Conservation (phyloP, 306 rosid species). For the Lathyrus oleraceus region DNA sequence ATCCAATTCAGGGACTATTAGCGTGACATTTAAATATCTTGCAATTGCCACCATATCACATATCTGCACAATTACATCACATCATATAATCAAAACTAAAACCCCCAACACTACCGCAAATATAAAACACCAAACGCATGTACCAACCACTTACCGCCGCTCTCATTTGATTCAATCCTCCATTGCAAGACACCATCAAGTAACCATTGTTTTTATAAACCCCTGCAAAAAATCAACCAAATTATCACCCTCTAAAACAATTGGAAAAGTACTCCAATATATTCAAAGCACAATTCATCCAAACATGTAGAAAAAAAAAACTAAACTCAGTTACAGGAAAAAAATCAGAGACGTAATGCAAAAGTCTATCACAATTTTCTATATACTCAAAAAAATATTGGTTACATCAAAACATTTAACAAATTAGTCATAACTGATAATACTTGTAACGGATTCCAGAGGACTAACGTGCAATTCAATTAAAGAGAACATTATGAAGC, state of each 20-base stretch:
- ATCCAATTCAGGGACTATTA: conserved; percentile 90
- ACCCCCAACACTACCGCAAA: conserved; percentile 5
- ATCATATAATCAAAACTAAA: conserved; percentile 11
- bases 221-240: conserved; percentile 56
- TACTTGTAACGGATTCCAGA: background rate
- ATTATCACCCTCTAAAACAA: background rate
- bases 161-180: conserved; percentile 97
- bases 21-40: conserved; percentile 85
- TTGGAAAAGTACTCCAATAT: background rate
- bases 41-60: conserved; percentile 99
- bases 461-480: background rate
- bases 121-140: background rate
- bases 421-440: background rate
- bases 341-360: background rate
- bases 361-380: background rate
- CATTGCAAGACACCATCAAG: conserved; percentile 90
- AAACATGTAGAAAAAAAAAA: background rate
- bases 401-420: background rate
- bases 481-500: no score
- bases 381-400: background rate
- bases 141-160: conserved; percentile 74
- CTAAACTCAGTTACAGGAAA: background rate
- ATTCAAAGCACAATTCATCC: conserved; percentile 3
- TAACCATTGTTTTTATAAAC: conserved; percentile 89
- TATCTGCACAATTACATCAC: conserved; percentile 53